Percentiles rank a stretch among this genome's conserved stretches.
Conservation (phyloP, 805 yeast genomes). For the Spencermartinsiella europaea region DNA sequence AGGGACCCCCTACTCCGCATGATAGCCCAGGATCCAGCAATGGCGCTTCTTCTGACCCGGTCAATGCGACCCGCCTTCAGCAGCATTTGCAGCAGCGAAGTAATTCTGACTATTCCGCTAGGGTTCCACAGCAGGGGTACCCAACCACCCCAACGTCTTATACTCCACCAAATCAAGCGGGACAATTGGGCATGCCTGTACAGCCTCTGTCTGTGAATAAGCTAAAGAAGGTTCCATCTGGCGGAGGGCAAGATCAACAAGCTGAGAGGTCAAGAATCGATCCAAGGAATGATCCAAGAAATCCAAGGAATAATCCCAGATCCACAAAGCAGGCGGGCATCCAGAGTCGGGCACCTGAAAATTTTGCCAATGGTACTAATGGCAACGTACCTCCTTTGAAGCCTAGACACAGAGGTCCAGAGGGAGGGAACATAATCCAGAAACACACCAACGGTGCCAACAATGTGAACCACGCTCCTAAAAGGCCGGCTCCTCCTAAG, state of each 20-base stretch:
- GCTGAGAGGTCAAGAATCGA: slow-evolving; percentile 3
- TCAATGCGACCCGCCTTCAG: slow-evolving; percentile 4
- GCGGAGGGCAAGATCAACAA: not conserved
- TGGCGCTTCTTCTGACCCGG: not conserved
- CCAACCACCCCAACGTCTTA: not conserved
- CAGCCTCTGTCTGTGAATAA: slow-evolving; percentile 8
- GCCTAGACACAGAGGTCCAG: not conserved
- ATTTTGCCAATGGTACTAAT: not conserved
- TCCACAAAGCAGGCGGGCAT: not conserved
- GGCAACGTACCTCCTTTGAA: not conserved
- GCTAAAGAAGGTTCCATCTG: slow-evolving; percentile 1
- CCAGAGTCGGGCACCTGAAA: not conserved
- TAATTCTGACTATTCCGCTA: not conserved
- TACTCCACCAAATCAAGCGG: not conserved
- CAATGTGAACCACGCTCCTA: not conserved
- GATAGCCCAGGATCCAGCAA: not conserved
- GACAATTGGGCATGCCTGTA: not conserved
- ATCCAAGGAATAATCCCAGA: not conserved
- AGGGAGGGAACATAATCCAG: no score
- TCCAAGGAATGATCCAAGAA: not conserved
- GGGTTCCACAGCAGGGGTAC: not conserved
- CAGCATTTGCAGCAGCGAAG: slow-evolving; percentile 5
- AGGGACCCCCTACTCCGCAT: not conserved
- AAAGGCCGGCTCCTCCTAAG: slow-evolving; percentile 1
- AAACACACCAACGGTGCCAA: slow-evolving; percentile 1